Evolutionary conservation across 2,329 filamentous ascomycete species (phyloP), one percentile per base, ranked within the genome.

Genomic region (Cladosporium sp.): DNA sequence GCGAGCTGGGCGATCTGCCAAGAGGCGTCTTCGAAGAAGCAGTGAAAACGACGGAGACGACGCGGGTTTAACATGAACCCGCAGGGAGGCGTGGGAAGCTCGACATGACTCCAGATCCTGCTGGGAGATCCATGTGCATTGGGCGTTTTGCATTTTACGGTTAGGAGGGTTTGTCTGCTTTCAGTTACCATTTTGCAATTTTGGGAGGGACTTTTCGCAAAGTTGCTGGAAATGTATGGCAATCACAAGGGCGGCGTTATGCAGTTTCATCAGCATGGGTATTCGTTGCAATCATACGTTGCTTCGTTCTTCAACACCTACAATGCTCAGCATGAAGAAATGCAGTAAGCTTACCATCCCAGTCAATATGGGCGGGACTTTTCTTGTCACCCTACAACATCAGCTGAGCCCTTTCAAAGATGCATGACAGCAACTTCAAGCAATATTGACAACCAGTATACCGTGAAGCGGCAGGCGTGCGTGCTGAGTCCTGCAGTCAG

Each of bases 401-500:
- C 39, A 46, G 39, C 39, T 46, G 39, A 46, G 39, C 39, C 13
- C 39, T 46, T 5, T 3, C 39, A 23, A 21, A 10, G 3, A 46
- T 46, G 39, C 39, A 46, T 46, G 39, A 21, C 39, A 21, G 39
- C n/a, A 46, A 46, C 39, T 21, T n/a, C 39, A 46, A 46, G 39
- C 39, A 46, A 46, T 46, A 46, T 46, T 46, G 39, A 46, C n/a
- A 46, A 46, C 39, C n/a, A 23, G 39, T 46, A 46, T 46, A 46
- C 39, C 39, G 39, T 46, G 39, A 46, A 46, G 39, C 39, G 8
- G 39, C 39, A 46, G 39, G 39, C 39, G 39, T 46, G 39, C 39
- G 39, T 46, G 39, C 39, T 46, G 39, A 46, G 39, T 46, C 39
- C 51, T 54, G 51, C 51, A 54, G 51, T 54, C 51, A 54, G 51